Evolutionary conservation across 805 yeast species (phyloP).

Genomic region (Saturnispora diversa): DNA sequence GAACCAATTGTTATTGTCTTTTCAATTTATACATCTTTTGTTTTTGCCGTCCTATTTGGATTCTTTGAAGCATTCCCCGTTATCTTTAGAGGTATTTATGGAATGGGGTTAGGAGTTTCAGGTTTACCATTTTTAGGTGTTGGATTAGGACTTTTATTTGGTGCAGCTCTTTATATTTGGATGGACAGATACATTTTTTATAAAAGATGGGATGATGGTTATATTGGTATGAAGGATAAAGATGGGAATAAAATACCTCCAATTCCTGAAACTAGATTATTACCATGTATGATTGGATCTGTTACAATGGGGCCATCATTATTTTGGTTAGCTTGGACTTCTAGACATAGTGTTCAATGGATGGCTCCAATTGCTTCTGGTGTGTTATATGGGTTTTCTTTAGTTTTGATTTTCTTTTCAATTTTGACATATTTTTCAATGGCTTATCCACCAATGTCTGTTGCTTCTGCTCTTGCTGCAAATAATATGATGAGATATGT

Average conservation of each 20-base stretch:
- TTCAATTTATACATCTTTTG: constrained; percentile 62
- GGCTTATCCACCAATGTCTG: constrained; percentile 64
- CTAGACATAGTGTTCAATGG: constrained; percentile 57
- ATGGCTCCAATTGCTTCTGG: constrained; percentile 72
- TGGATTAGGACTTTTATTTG: constrained; percentile 56
- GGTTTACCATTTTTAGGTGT: constrained; percentile 68
- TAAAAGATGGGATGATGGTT: constrained; percentile 55
- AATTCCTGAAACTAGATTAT: constrained; percentile 53
- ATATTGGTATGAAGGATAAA: constrained; percentile 45
- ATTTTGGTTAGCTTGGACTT: constrained; percentile 81
- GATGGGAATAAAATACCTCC: constrained; percentile 48
- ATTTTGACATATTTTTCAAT: constrained; percentile 60
- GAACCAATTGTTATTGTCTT: constrained; percentile 72
- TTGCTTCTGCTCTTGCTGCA: constrained; percentile 88
- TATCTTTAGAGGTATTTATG: constrained; percentile 58
- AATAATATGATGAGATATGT: constrained; percentile 72
- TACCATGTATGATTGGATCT: constrained; percentile 61
- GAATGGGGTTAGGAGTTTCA: constrained; percentile 51
- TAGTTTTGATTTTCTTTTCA: constrained; percentile 63
- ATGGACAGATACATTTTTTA: constrained; percentile 43
- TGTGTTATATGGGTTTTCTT: constrained; percentile 68
- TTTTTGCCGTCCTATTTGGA: constrained; percentile 71
- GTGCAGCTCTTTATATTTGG: constrained; percentile 42
- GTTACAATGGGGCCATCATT: constrained; percentile 56
- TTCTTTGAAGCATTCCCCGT: constrained; percentile 76